These are phyloP conservation scores for Pelargonium australe DNA, from an alignment of 441 rosid species.

Conservation along the genomic window DNA sequence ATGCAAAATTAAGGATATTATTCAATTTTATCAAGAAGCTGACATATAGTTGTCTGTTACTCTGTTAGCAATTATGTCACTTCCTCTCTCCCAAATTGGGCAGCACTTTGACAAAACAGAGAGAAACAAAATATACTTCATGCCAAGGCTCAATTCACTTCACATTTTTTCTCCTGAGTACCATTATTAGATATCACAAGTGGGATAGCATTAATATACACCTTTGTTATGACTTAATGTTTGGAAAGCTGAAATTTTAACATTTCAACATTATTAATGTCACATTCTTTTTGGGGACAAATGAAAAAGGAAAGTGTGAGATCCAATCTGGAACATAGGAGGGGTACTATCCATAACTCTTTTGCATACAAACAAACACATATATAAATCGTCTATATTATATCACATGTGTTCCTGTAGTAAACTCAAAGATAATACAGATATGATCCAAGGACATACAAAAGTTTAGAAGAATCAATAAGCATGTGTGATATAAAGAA, in stretches of 20 bases:
- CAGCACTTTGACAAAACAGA: too few relatives aligned
- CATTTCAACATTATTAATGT: not conserved
- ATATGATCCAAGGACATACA: not conserved
- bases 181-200: too few relatives aligned
- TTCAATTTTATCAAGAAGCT: too few relatives aligned
- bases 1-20: too few relatives aligned
- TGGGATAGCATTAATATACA: not conserved
- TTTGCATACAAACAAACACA: not conserved
- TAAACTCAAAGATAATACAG: constrained; percentile 1
- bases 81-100: too few relatives aligned
- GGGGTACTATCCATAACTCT: not conserved
- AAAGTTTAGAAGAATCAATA: not conserved
- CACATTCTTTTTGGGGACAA: constrained; percentile 3
- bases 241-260: constrained; percentile 2
- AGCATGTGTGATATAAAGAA: not conserved
- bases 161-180: too few relatives aligned
- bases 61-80: too few relatives aligned
- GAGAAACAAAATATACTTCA: too few relatives aligned
- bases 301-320: not conserved
- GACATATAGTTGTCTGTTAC: too few relatives aligned
- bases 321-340: not conserved
- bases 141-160: too few relatives aligned
- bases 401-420: not conserved
- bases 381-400: not conserved
- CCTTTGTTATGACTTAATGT: constrained; percentile 4